Base-by-base conservation (phyloP, 345 rosid species). In the Sonneratia caseolaris region DNA sequence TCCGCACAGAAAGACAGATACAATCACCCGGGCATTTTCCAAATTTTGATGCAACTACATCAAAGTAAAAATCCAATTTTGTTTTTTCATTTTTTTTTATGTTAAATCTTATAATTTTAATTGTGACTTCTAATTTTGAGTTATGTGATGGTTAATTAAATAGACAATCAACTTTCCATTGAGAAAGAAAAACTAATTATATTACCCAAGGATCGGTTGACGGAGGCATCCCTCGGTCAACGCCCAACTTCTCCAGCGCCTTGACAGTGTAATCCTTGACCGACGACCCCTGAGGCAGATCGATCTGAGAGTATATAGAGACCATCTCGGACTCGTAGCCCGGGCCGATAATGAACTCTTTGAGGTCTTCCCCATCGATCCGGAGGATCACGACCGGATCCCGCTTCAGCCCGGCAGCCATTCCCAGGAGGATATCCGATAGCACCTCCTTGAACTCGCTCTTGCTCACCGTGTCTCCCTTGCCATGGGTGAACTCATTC, bases 341-440 rank as follows among this genome's bases (percentile, higher is more conserved):
- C 5, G 93, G 84, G 48, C 91, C 81, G 27, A 81, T 75, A 70
- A 92, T 77, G 81, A 96, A 92, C 82, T 92, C 99, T 8, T 65
- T 66, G 9, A 96, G 93, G 83, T 96, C 99, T 81, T 92, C 97
- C 59, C 99, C 98, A 69, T 96, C 96, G 56, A 96, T 92, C 59
- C 97, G 94, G 62, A 92, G 97, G 76, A 96, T 92, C 64, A 91
- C 89, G 51, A 96, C 83, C 37, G 98, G 98, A 75, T 96, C 99
- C 65, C 99, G 86, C 81, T 96, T 91, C 83, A 92, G 80, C 68
- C 99, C 97, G 43, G 93, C 89, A 24, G 99, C 99, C 99, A 96
- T 91, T 40, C 97, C 99, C 74, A 96, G 73, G 73, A 96, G 76
- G 40, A 92, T 85, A 77, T 95, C 99, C 3, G 96, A 89, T 67